Base-by-base conservation (phyloP, 331 rosid genomes). In the Erythrophleum ivorense region DNA sequence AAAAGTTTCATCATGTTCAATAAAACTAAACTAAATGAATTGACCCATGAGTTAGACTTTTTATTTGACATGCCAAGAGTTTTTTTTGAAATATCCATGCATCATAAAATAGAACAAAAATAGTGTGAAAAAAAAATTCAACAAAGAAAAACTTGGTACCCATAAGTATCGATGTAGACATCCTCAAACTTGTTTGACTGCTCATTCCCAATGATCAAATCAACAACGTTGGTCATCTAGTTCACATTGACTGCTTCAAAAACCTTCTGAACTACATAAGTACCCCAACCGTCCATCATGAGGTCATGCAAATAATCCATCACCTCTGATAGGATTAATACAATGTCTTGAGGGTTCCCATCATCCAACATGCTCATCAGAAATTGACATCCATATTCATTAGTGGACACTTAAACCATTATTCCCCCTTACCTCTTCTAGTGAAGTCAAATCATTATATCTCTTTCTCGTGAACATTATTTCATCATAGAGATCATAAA, bases 111-210 rank as follows among this genome's bases (percentile, higher is more conserved):
- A 12, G 15, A 34, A 62, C 9, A 62, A 5, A 62, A 2, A 0
- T 6, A 5, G 9, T 5, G 0, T 62, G 41, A 3, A 11, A 3
- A 59, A 24, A 59, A 9, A 59, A n/a, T n/a, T n/a, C n/a, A n/a
- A n/a, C n/a, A 10, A 19, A 29, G 4, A 16, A 5, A 57, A 5
- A 7, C 18, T n/a, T 2, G 45, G 53, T 89, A 89, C 94, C 90
- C 96, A 7, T 60, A n/a, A 24, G n/a, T 2, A 43, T 89, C 54
- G 14, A 16, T 45, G 82, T 92, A 91, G 1, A 82, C 72, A 1
- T 65, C 33, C 9, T 2, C 12, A 1, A 89, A 69, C 54, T 54
- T 65, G 3, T n/a, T n/a, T n/a, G n/a, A n/a, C n/a, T 1, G 52
- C 24, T 3, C 7, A 67, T 88, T 9, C 0, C 0, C 0, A 14